Evolutionary conservation across 78 protist genomes (phyloP), one percentile per base, ranked within the genome.

Genomic region (Tieghemostelium lacteum): DNA sequence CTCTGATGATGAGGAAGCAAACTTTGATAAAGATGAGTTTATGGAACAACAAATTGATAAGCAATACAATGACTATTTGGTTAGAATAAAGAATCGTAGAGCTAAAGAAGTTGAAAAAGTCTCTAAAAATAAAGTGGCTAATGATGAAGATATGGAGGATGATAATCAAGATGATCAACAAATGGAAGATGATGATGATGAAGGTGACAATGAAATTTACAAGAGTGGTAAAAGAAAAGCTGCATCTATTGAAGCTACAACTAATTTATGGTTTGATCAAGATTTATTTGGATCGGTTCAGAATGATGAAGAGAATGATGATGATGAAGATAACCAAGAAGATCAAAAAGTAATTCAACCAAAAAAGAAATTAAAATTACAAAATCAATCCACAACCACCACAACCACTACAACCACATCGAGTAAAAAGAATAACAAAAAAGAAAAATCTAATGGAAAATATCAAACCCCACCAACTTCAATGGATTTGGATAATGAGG

Each of bases 31-130:
- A 29, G 76, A 66, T n/a, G 88, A 80, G 40, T 50, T 17, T 24
- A 57, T 66, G 39, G 88, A 80, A 57, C 74, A 67, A 67, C 67
- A 80, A 33, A 55, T 80, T 14, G 88, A 80, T 16, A 62, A 55
- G 17, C 76, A 64, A 52, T 80, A 80, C 54, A 26, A 24, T 24
- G 49, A 50, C n/a, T 80, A 80, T 55, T 31, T 60, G 58, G 3
- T 3, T 33, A 55, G 33, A 17, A 19, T 40, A 4, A 73, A 73
- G 69, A 40, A 63, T 14, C 16, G 67, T 24, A 40, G n/a, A 39
- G 86, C 52, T 39, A n/a, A n/a, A n/a, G n/a, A n/a, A n/a, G 45
- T 36, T 29, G 64, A 45, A 7, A 64, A 67, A 20, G 77, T 80
- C 3, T 22, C 63, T 22, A 80, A 80, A 55, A 69, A 66, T n/a